Percentiles rank a stretch among this genome's conserved stretches.
These are phyloP conservation scores for Yamadazyma phyllophila DNA, from an alignment of 805 yeast genomes.

Conservation along the genomic window DNA sequence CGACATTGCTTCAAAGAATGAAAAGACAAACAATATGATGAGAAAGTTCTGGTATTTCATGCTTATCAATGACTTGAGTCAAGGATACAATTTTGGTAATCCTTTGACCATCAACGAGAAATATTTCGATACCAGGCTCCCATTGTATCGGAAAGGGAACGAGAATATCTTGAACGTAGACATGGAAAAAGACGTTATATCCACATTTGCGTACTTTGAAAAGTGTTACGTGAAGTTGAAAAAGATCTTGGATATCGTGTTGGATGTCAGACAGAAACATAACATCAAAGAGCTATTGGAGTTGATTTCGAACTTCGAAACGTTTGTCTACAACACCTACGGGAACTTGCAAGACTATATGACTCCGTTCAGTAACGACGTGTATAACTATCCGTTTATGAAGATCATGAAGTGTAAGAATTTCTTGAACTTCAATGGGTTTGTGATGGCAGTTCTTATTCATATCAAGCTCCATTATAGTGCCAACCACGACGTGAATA, in stretches of 20 bases:
- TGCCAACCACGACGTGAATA: slow-evolving; percentile 19
- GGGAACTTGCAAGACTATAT: slow-evolving; percentile 23
- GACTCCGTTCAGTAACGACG: slow-evolving; percentile 17
- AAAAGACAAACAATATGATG: slow-evolving; percentile 22
- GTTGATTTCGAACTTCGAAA: slow-evolving; percentile 36
- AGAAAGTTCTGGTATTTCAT: slow-evolving; percentile 40
- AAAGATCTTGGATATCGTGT: slow-evolving; percentile 21
- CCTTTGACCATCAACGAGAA: slow-evolving; percentile 30
- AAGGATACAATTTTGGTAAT: slow-evolving; percentile 32
- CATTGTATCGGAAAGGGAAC: slow-evolving; percentile 33
- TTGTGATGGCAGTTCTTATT: slow-evolving; percentile 25
- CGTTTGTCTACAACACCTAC: slow-evolving; percentile 25
- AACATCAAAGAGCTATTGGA: slow-evolving; percentile 20
- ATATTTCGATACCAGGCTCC: slow-evolving; percentile 28
- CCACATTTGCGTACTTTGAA: slow-evolving; percentile 27
- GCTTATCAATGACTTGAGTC: slow-evolving; percentile 27
- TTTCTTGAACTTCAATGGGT: slow-evolving; percentile 27
- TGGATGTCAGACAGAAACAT: slow-evolving; percentile 18
- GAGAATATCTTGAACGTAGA: slow-evolving; percentile 32
- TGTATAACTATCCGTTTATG: slow-evolving; percentile 19
- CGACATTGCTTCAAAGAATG: slow-evolving; percentile 21
- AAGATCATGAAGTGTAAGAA: slow-evolving; percentile 26
- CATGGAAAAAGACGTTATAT: slow-evolving; percentile 35
- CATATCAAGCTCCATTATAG: slow-evolving; percentile 44
- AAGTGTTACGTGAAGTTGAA: slow-evolving; percentile 28